phyloP scores from a whole-genome alignment of 768 basidiomycete species.

The Filobasidium floriforme region DNA sequence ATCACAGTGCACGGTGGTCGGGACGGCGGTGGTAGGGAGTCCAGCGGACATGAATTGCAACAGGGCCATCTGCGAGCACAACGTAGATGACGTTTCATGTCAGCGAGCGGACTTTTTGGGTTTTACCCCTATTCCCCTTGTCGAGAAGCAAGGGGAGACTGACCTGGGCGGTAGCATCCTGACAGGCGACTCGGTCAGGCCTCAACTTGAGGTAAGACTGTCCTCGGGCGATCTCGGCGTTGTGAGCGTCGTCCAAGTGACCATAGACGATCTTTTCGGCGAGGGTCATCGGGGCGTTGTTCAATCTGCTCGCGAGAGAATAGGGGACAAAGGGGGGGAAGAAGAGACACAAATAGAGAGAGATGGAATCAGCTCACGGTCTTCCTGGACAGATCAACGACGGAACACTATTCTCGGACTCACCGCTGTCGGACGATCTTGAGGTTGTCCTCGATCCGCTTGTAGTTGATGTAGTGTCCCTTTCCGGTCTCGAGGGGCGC shows the following conservation, averaged over 20 bases:
- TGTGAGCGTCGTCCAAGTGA: constrained; percentile 48
- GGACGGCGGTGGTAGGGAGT: constrained; percentile 94
- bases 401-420: too few relatives aligned
- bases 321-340: background rate
- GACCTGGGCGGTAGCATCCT: constrained; percentile 49
- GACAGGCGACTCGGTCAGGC: constrained; percentile 62
- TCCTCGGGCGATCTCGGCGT: constrained; percentile 62
- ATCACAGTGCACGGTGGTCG: constrained; percentile 98
- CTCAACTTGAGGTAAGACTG: constrained; percentile 93
- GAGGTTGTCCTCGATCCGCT: constrained; percentile 93
- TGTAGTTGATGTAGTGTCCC: constrained; percentile 49
- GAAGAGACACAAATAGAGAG: too few relatives aligned
- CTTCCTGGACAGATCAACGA: too few relatives aligned
- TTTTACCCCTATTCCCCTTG: background rate
- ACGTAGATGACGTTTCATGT: too few relatives aligned
- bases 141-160: constrained; percentile 4
- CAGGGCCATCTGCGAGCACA: constrained; percentile 74
- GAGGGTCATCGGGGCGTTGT: constrained; percentile 80
- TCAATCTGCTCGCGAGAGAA: background rate
- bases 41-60: constrained; percentile 99
- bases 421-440: constrained; percentile 76
- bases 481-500: constrained; percentile 43
- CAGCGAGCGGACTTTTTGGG: too few relatives aligned
- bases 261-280: constrained; percentile 98
- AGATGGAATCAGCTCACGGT: background rate